Evolutionary conservation across 2,329 filamentous ascomycete species (phyloP), one percentile per base, ranked within the genome.

Genomic region (Sordariomycetes sp.): DNA sequence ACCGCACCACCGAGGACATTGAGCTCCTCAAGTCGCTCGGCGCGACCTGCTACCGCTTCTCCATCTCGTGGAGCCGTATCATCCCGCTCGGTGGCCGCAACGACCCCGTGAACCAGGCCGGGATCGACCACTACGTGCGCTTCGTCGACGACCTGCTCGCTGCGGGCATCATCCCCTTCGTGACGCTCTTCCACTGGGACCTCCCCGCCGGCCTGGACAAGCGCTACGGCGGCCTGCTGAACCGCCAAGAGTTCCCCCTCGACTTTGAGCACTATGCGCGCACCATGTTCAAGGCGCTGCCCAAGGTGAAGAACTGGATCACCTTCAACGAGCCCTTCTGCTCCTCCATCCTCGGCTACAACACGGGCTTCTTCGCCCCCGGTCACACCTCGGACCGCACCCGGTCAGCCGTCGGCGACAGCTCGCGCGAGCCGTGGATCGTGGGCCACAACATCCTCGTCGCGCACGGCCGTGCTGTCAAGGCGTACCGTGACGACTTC

Each of bases 311-410:
- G 75, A 79, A 89, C 72, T 95, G 90, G 90, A 89, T 91, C 69
- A 94, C 89, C 28, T 90, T 92, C 74, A 94, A 94, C 69, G 89
- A 95, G 74, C 90, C 90, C 3, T 94, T 87, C 84, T 95, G 89
- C 72, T 88, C 83, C 61, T 82, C 86, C 56, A 85, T 94, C 60
- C 78, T 94, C 50, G 89, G 89, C 39, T 94, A 92, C 72, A 87
- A 79, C 66, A 82, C 80, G 50, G 90, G 90, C 32, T 74, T 82
- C 61, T 90, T 91, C 67, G 90, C 90, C 12, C 90, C 90, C 1
- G 90, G 90, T n/a, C 85, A 82, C 66, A 89, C 85, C 7, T 90
- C 86, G 63, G 85, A 94, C 70, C 81, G 88, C 61, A 78, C 67
- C 60, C 88, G 85, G 76, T 89, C 80, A 55, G 65, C 80, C 2